Conservation (phyloP, 805 yeast genomes). For the Monosporozyma siamensis region DNA sequence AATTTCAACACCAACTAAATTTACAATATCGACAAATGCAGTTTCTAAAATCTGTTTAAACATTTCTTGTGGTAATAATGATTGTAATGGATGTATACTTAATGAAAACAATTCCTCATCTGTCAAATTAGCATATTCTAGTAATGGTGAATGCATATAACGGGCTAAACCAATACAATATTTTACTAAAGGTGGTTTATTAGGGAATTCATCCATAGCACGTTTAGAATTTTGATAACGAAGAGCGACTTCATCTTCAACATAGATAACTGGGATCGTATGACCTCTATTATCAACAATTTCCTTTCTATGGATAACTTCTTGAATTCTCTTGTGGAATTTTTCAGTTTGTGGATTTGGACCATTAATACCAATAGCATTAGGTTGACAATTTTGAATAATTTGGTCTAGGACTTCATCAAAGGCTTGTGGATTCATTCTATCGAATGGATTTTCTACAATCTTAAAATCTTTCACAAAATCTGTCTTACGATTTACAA, state of each 20-base stretch:
- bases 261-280: conserved; percentile 63
- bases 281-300: conserved; percentile 49
- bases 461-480: conserved; percentile 70
- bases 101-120: conserved; percentile 65
- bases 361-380: conserved; percentile 85
- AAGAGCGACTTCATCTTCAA: conserved; percentile 87
- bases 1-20: conserved; percentile 87
- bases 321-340: conserved; percentile 46
- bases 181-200: conserved; percentile 67
- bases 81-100: conserved; percentile 64
- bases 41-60: conserved; percentile 62
- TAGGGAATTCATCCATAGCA: conserved; percentile 73
- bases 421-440: conserved; percentile 48
- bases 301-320: conserved; percentile 47
- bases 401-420: conserved; percentile 50
- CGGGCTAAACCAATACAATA: conserved; percentile 88
- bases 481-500: conserved; percentile 72
- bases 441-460: conserved; percentile 53
- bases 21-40: conserved; percentile 80
- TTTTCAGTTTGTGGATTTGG: conserved; percentile 64
- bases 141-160: conserved; percentile 83
- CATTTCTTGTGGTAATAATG: conserved; percentile 52
- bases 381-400: conserved; percentile 64
- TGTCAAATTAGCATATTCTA: conserved; percentile 71
- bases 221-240: conserved; percentile 72